phyloP scores from a whole-genome alignment of 345 rosid species.

The Streptanthus diversifolius region DNA sequence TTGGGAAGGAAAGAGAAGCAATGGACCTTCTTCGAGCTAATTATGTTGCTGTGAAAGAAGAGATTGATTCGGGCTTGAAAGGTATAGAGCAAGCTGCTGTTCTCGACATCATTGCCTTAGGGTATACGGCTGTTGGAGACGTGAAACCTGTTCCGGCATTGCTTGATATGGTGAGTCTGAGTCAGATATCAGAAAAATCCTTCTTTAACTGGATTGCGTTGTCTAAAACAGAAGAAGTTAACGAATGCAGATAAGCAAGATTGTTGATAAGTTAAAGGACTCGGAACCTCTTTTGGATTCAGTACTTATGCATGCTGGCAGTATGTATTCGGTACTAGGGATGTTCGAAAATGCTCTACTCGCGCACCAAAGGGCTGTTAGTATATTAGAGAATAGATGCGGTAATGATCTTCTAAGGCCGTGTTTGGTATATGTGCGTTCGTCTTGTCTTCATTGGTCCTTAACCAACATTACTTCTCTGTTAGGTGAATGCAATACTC shows the following conservation, averaged over 20 bases:
- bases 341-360: constrained; percentile 59
- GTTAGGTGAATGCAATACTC: constrained; percentile 50
- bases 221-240: background rate
- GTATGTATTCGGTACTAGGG: constrained; percentile 71
- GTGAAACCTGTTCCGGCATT: constrained; percentile 44
- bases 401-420: constrained; percentile 38
- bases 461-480: background rate
- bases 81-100: constrained; percentile 74
- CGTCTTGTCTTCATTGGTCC: background rate
- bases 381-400: constrained; percentile 48
- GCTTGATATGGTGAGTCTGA: constrained; percentile 51
- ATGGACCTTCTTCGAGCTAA: constrained; percentile 75
- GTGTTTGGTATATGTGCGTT: background rate
- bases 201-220: background rate
- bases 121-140: constrained; percentile 70
- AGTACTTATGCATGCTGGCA: constrained; percentile 69
- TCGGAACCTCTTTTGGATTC: constrained; percentile 66
- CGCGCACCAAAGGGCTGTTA: constrained; percentile 48
- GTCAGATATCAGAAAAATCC: background rate
- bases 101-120: constrained; percentile 75
- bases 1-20: constrained; percentile 61
- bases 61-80: constrained; percentile 50
- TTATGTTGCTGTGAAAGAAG: constrained; percentile 65
- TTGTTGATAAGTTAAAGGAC: constrained; percentile 47
- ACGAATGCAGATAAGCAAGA: constrained; percentile 55